These are phyloP conservation scores for Pseudodiploospora longispora DNA, from an alignment of 2,329 filamentous ascomycete genomes.

Conservation along the genomic window DNA sequence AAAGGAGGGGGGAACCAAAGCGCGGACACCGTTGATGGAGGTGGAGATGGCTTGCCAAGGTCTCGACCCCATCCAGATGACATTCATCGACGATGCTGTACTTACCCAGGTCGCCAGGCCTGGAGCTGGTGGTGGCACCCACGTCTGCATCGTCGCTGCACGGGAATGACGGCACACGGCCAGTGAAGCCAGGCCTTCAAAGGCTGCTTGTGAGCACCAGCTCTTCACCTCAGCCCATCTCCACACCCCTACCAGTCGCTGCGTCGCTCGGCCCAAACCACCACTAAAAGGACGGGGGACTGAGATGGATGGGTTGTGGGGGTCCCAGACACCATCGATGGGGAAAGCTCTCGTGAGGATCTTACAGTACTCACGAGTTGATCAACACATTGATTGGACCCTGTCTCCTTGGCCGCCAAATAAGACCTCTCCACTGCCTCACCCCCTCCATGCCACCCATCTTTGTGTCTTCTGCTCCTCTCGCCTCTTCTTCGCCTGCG, in stretches of 20 bases:
- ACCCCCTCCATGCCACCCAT: conserved; percentile 9
- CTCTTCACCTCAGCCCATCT: conserved; percentile 4
- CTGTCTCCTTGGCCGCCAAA: conserved; percentile 13
- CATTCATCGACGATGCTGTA: conserved; percentile 1
- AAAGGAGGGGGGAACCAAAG: conserved; percentile 4
- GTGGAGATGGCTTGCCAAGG: conserved; percentile 10
- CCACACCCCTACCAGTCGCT: background rate
- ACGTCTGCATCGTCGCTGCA: conserved; percentile 7
- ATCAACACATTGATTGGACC: conserved; percentile 7
- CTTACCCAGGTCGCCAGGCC: conserved; percentile 3
- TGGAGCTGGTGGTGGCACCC: conserved; percentile 9
- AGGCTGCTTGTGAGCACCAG: conserved; percentile 4
- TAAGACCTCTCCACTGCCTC: conserved; percentile 24
- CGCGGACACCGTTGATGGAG: conserved; percentile 1
- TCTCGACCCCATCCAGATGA: conserved; percentile 8
- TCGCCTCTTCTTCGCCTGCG: conserved; percentile 14
- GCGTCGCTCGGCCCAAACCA: conserved; percentile 1
- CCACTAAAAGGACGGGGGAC: conserved; percentile 6
- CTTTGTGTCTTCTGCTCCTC: conserved; percentile 10
- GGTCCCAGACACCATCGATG: conserved; percentile 4
- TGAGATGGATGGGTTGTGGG: conserved; percentile 7
- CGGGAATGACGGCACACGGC: conserved; percentile 12
- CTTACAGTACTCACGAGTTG: conserved; percentile 4
- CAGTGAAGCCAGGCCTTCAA: conserved; percentile 1
- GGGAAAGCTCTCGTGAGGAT: conserved; percentile 6